These are phyloP conservation scores for Tuber calosporum DNA, from an alignment of 495 filamentous ascomycete species.

Conservation along the genomic window DNA sequence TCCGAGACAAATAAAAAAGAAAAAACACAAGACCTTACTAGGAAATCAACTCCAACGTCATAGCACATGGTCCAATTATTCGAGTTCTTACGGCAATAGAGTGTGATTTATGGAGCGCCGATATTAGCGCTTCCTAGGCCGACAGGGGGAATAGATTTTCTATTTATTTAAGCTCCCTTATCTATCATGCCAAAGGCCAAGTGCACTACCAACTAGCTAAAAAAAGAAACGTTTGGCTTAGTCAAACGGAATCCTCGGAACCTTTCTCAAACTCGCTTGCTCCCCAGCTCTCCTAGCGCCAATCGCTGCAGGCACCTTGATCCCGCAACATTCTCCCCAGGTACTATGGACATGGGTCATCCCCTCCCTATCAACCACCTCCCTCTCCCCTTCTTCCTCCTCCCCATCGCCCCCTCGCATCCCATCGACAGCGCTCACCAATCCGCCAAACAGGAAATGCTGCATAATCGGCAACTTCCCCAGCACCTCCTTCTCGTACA, in stretches of 20 bases:
- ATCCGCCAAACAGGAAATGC: conserved; percentile 85
- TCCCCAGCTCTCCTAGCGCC: conserved; percentile 84
- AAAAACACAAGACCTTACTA: too few species aligned
- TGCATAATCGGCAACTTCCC: conserved; percentile 97
- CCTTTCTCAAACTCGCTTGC: conserved; percentile 52
- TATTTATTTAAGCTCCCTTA: background rate
- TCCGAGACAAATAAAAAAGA: too few species aligned
- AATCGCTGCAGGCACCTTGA: conserved; percentile 90
- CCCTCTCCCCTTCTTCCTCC: conserved; percentile 48
- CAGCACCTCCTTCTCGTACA: conserved; percentile 91
- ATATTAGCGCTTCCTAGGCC: background rate
- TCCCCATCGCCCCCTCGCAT: conserved; percentile 54
- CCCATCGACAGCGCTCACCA: conserved; percentile 69
- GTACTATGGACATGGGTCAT: conserved; percentile 64
- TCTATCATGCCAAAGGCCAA: background rate
- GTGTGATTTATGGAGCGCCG: background rate
- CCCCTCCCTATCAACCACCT: conserved; percentile 56
- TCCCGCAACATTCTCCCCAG: conserved; percentile 98
- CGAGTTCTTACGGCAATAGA: too few species aligned
- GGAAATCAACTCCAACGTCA: too few species aligned
- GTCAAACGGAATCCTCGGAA: conserved; percentile 89
- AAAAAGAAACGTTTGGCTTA: background rate
- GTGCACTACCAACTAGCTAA: background rate
- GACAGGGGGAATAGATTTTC: background rate
- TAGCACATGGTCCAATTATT: too few species aligned